Evolutionary conservation across 2,329 filamentous ascomycete genomes (phyloP), one percentile per base, ranked within the genome.

Genomic region (Exophiala xenobiotica): DNA sequence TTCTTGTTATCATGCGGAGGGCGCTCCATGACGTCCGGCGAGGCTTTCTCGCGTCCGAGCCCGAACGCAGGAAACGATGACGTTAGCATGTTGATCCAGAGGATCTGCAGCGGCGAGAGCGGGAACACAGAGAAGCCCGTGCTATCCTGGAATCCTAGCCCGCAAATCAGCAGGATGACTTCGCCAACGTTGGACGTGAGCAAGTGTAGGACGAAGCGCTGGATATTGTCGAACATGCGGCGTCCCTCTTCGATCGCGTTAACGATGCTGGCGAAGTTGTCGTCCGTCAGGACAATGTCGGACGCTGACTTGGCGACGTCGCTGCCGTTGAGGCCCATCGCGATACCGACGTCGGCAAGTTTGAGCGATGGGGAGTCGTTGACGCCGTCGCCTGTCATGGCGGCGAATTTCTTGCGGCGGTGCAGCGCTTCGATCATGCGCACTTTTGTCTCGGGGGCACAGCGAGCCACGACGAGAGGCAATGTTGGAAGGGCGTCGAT

Each of bases 341-440:
- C 88, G 59, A 93, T 95, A 58, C 88, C 89, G 4, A 95, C 88
- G 64, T 95, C 90, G 2, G 88, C 86, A 38, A 82, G 80, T 61
- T 88, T 88, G 26, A 95, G 77, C 3, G 87, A 90, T 0, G 89
- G 89, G 1, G 87, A 87, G 65, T 95, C 89, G 65, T 95, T 95
- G 56, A 93, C 89, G 40, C 89, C 89, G 62, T 95, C 89, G 52
- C 89, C 89, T 14, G 88, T 93, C 88, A 95, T 93, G 53, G 88
- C 88, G 68, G 86, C 88, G 68, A 87, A 92, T 16, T 80, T 79
- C 18, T 80, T 78, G 33, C 89, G 85, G 12, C 90, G 82, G 59
- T 91, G 87, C 12, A 95, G 79, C 4, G 90, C 89, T 61, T 91
- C 88, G 45, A 95, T 91, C 89, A 95, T 95, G 53, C 88, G 84